Conservation (phyloP, 192 early-diverging fungal species). For the Podila epigama region DNA sequence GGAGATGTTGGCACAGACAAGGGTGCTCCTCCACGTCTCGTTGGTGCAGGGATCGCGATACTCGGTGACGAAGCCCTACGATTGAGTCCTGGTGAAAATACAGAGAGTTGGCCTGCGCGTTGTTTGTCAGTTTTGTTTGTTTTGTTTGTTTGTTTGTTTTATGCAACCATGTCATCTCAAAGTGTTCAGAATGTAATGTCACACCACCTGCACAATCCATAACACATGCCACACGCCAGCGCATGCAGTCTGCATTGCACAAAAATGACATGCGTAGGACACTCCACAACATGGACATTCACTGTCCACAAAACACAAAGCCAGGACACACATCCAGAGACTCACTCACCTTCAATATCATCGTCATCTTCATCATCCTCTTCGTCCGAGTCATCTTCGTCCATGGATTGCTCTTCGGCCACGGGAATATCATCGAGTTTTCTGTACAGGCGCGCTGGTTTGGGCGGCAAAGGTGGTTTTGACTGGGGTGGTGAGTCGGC, state of each 20-base stretch:
- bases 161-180: too few species aligned
- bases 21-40: slow-evolving; percentile 27
- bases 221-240: too few species aligned
- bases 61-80: slow-evolving; percentile 45
- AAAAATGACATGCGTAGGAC: too few species aligned
- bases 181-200: too few species aligned
- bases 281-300: too few species aligned
- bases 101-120: slow-evolving; percentile 25
- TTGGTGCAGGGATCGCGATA: slow-evolving; percentile 37
- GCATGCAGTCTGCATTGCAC: too few species aligned
- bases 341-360: slow-evolving; percentile 39
- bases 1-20: slow-evolving; percentile 48
- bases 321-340: neutral
- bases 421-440: slow-evolving; percentile 27
- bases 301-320: too few species aligned
- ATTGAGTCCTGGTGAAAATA: slow-evolving; percentile 28
- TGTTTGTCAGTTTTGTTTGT: too few species aligned
- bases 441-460: slow-evolving; percentile 54
- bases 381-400: slow-evolving; percentile 50
- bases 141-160: too few species aligned
- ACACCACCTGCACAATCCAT: too few species aligned
- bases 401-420: slow-evolving; percentile 24
- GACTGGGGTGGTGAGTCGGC: slow-evolving; percentile 41
- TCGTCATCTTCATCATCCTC: slow-evolving; percentile 50
- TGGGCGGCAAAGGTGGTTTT: slow-evolving; percentile 64